A percentile compares a stretch with the other conserved stretches of the same genome.
Evolutionary conservation across 371 early-diverging fungal species (phyloP).

Genomic region (Rhizopus sp.): DNA sequence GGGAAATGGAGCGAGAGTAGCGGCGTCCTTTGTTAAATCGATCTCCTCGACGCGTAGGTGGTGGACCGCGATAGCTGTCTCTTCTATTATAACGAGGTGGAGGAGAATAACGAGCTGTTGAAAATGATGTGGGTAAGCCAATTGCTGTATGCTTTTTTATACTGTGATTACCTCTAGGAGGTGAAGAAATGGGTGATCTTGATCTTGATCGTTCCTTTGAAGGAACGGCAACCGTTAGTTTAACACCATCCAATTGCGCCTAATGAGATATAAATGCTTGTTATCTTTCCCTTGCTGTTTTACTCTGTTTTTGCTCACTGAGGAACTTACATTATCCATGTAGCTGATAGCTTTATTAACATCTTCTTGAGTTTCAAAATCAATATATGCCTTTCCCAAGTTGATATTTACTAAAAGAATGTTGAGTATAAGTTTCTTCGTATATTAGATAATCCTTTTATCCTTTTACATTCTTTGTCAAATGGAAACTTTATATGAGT

Average conservation of each 20-base stretch:
- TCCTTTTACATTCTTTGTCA: constrained; percentile 38
- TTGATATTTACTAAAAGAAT: constrained; percentile 46
- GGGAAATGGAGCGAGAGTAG: constrained; percentile 26
- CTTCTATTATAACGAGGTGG: constrained; percentile 32
- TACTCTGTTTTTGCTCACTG: background rate
- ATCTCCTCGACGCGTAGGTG: constrained; percentile 16
- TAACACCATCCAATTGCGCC: constrained; percentile 62
- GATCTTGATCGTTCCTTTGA: constrained; percentile 35
- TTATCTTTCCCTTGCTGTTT: background rate
- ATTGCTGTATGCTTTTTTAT: background rate
- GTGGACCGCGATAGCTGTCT: constrained; percentile 13
- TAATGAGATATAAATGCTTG: constrained; percentile 10
- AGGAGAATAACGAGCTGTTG: constrained; percentile 24
- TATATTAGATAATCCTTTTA: background rate
- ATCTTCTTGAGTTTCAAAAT: constrained; percentile 57
- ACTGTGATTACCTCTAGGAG: constrained; percentile 29
- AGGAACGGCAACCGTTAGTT: constrained; percentile 29
- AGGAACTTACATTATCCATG: constrained; percentile 52
- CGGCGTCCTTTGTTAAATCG: constrained; percentile 24
- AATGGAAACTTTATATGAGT: constrained; percentile 43
- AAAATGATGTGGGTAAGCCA: background rate
- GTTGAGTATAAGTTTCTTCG: background rate
- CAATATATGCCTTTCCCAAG: constrained; percentile 56
- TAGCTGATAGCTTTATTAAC: constrained; percentile 55
- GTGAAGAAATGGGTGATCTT: constrained; percentile 30